These are phyloP conservation scores for Aegle marmelos DNA, from an alignment of 345 rosid species.

Conservation along the genomic window DNA sequence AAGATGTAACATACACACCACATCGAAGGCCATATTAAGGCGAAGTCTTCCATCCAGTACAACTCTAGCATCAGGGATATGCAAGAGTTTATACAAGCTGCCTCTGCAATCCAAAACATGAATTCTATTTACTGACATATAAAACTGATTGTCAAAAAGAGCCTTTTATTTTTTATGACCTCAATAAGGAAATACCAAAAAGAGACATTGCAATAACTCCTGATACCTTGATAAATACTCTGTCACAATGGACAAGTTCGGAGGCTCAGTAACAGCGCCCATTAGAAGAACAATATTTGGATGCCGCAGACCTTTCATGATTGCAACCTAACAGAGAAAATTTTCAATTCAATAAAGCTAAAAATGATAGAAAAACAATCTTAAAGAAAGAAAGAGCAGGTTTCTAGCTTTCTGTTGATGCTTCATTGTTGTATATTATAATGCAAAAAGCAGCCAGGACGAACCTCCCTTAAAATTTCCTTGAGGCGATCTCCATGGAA, in stretches of 20 bases:
- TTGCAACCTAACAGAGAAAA: conserved; percentile 37
- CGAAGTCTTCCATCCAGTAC: conserved; percentile 36
- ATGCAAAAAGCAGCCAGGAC: conserved; percentile 8
- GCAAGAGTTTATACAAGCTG: conserved; percentile 45
- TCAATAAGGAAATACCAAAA: background rate
- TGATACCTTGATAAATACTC: conserved; percentile 54
- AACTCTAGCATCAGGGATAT: conserved; percentile 34
- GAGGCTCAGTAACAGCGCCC: conserved; percentile 58
- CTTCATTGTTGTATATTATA: background rate
- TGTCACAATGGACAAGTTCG: conserved; percentile 51
- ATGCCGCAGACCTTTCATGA: conserved; percentile 50
- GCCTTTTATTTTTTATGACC: background rate
- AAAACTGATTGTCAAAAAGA: background rate
- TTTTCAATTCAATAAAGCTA: background rate
- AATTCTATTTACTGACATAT: background rate
- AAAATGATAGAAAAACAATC: background rate
- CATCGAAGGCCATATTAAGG: conserved; percentile 54
- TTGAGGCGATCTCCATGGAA: conserved; percentile 35
- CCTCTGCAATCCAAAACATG: conserved; percentile 37
- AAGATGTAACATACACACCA: conserved; percentile 30
- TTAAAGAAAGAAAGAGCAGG: background rate
- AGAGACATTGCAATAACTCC: background rate
- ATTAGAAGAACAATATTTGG: conserved; percentile 55
- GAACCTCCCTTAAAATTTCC: conserved; percentile 53
- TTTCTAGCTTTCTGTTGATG: background rate